Evolutionary conservation across 1,284 basidiomycete genomes (phyloP).

Genomic region (Melanopsichium pennsylvanicum): DNA sequence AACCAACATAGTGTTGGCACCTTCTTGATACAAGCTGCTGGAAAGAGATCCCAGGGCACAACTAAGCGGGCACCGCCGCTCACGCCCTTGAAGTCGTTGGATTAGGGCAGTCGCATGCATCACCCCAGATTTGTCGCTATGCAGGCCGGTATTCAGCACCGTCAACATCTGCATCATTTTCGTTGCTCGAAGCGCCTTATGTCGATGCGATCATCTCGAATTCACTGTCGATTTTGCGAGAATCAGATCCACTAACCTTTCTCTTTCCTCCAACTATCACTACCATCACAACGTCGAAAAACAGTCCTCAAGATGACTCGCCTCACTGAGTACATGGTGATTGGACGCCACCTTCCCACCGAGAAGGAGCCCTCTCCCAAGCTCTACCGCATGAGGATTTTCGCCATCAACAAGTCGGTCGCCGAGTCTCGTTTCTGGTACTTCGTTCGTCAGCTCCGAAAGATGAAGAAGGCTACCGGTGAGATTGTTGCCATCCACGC

Average conservation of each 20-base stretch:
- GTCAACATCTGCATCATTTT: too few species aligned
- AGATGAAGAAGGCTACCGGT: conserved; percentile 99
- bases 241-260: conserved; percentile 11
- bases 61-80: too few species aligned
- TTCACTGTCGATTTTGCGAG: not conserved
- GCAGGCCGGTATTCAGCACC: too few species aligned
- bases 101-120: too few species aligned
- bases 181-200: not conserved
- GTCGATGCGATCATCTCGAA: conserved; percentile 16
- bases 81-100: too few species aligned
- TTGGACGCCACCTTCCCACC: conserved; percentile 95
- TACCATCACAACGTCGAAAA: not conserved
- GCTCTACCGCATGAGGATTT: conserved; percentile 99
- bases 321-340: conserved; percentile 88
- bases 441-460: conserved; percentile 85
- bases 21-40: too few species aligned
- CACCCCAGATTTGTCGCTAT: too few species aligned
- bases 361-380: conserved; percentile 92
- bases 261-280: conserved; percentile 7
- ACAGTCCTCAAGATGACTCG: conserved; percentile 54
- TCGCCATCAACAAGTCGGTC: conserved; percentile 95
- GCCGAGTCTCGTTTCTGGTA: conserved; percentile 99
- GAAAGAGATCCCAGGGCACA: too few species aligned
- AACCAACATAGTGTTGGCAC: too few species aligned
- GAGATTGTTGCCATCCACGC: conserved; percentile 98